These are phyloP conservation scores for Aurantiochytrium sp. DNA, from an alignment of 108 stramenopile species.

Conservation along the genomic window DNA sequence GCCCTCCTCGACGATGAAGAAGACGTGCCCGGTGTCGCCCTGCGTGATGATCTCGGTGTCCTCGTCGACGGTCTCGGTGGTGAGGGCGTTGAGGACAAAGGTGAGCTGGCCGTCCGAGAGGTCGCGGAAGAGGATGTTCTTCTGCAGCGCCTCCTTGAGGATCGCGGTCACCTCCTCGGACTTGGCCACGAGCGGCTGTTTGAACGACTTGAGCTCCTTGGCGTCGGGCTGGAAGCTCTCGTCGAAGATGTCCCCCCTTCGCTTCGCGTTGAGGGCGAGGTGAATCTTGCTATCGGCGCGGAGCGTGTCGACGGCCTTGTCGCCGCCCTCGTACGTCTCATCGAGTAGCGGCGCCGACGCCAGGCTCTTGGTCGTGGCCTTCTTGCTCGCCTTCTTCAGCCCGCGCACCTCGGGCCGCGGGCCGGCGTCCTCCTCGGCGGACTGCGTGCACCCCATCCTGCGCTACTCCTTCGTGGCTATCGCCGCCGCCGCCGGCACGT, in stretches of 20 bases:
- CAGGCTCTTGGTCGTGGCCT: background rate
- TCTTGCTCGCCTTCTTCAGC: background rate
- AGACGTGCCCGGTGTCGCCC: constrained; percentile 86
- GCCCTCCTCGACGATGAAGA: constrained; percentile 86
- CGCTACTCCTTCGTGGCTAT: background rate
- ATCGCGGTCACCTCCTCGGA: background rate
- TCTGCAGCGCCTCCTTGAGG: background rate
- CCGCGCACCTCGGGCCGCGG: background rate
- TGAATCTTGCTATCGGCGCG: background rate
- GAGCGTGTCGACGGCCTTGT: background rate
- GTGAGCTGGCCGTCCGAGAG: constrained; percentile 19
- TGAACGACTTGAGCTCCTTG: background rate
- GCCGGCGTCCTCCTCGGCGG: background rate
- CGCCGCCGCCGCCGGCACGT: background rate
- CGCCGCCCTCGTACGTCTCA: background rate
- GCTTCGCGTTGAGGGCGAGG: background rate
- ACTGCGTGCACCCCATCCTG: background rate
- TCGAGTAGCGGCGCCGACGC: background rate
- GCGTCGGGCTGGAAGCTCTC: background rate
- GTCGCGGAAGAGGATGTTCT: constrained; percentile 21
- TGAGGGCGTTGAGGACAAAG: constrained; percentile 18
- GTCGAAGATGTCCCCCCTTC: constrained; percentile 16
- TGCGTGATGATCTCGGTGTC: constrained; percentile 72
- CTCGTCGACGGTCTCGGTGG: background rate
- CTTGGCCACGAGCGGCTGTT: background rate